Percentiles rank a stretch among this genome's conserved stretches.
phyloP scores from a whole-genome alignment of 768 basidiomycete species.

The Xanthoconium stramineum region DNA sequence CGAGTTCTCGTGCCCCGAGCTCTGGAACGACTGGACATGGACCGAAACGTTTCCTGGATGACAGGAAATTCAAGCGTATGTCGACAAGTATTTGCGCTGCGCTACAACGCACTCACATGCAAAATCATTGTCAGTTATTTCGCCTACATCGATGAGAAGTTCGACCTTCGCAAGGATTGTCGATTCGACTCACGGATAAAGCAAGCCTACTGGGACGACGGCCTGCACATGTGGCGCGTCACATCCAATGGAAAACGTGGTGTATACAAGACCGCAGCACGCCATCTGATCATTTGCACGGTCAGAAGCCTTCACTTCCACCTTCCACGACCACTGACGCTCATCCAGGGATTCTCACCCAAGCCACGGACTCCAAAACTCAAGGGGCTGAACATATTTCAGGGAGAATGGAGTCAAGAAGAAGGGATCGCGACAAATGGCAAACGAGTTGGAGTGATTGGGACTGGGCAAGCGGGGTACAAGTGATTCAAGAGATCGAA shows the following conservation, averaged over 20 bases:
- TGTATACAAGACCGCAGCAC: constrained; percentile 7
- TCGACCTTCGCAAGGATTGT: constrained; percentile 15
- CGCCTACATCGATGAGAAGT: constrained; percentile 9
- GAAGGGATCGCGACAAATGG: not conserved
- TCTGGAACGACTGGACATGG: constrained; percentile 11
- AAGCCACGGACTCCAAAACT: not conserved
- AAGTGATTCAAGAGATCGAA: too few relatives aligned
- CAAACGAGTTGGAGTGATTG: not conserved
- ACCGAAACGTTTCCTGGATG: constrained; percentile 4
- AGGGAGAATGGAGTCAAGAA: constrained; percentile 6
- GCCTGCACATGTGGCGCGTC: constrained; percentile 6
- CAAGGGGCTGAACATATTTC: constrained; percentile 11
- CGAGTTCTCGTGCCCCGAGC: constrained; percentile 8
- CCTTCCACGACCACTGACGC: not conserved
- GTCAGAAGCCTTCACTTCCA: not conserved
- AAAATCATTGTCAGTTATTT: constrained; percentile 7
- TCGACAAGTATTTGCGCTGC: too few relatives aligned
- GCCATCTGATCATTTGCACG: constrained; percentile 12
- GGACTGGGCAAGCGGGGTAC: not conserved
- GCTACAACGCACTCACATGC: too few relatives aligned
- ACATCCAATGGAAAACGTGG: constrained; percentile 5
- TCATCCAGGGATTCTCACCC: constrained; percentile 2
- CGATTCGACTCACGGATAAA: constrained; percentile 10
- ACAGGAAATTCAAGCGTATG: not conserved
- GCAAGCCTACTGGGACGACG: constrained; percentile 13